Evolutionary conservation across 1,139 yeast species (phyloP).

Genomic region (Meyerozyma athensensis): DNA sequence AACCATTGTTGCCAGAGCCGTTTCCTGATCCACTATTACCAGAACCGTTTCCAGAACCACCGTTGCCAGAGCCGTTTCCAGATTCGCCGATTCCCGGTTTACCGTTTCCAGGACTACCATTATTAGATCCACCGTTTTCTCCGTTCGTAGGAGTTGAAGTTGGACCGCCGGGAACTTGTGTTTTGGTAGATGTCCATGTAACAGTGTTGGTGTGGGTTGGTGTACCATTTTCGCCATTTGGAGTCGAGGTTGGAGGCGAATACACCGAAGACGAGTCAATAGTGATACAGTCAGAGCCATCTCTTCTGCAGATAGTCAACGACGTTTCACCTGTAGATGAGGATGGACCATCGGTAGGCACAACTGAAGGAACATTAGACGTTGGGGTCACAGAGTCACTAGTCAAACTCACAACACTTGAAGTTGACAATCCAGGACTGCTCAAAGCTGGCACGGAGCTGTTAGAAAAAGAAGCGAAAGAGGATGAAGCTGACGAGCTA

Average conservation of each 20-base stretch:
- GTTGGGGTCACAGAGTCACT: not conserved
- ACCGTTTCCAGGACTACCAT: no score
- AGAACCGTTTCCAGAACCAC: not conserved
- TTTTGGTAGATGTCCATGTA: not conserved
- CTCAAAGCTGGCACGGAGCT: not conserved
- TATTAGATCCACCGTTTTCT: not conserved
- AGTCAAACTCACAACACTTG: not conserved
- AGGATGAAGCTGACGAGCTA: not conserved
- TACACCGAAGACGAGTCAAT: not conserved
- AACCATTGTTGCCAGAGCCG: no score
- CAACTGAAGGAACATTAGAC: not conserved
- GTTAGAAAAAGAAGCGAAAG: not conserved
- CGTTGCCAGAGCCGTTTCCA: not conserved
- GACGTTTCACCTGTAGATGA: not conserved
- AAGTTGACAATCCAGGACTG: not conserved
- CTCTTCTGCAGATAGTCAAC: not conserved
- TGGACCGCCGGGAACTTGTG: not conserved
- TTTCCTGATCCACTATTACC: not conserved
- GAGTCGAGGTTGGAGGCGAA: not conserved
- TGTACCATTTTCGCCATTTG: not conserved
- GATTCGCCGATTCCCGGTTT: not conserved
- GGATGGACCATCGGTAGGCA: not conserved
- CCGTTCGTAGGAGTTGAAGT: not conserved
- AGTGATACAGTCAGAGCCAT: not conserved
- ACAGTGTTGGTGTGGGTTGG: not conserved